These are phyloP conservation scores for Ustilago nuda DNA, from an alignment of 1,284 basidiomycete genomes.

Conservation along the genomic window DNA sequence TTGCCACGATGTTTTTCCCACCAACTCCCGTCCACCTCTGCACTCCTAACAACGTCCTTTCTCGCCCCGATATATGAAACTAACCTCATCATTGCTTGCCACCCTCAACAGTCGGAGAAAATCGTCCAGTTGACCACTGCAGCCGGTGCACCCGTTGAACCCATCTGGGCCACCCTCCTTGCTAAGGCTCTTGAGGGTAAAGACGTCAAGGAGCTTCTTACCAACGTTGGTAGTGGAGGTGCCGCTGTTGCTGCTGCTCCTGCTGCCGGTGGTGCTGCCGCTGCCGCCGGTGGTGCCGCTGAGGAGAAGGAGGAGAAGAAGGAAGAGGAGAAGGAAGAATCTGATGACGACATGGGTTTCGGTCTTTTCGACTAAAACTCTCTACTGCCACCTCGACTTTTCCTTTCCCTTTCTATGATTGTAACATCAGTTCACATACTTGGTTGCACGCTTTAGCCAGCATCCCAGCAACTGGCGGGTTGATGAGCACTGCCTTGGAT, in stretches of 20 bases:
- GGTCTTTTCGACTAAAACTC: conserved; percentile 81
- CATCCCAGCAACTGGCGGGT: neutral
- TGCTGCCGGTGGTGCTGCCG: conserved; percentile 75
- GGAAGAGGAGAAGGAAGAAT: conserved; percentile 70
- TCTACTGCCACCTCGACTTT: neutral
- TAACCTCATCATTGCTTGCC: neutral
- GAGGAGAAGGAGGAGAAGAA: conserved; percentile 84
- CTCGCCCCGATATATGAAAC: neutral
- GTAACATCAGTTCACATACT: conserved; percentile 40
- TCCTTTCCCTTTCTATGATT: conserved; percentile 9
- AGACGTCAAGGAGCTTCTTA: conserved; percentile 93
- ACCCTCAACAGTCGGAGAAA: conserved; percentile 81
- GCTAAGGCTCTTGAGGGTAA: conserved; percentile 98
- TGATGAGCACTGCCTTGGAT: neutral
- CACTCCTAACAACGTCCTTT: neutral
- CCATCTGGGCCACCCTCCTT: conserved; percentile 96
- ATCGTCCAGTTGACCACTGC: conserved; percentile 84
- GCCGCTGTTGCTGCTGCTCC: conserved; percentile 72
- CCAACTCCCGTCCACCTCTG: neutral
- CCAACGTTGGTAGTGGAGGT: conserved; percentile 87
- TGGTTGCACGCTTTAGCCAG: neutral
- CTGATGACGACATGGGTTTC: conserved; percentile 75
- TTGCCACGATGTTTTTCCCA: neutral
- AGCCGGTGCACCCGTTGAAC: conserved; percentile 87
- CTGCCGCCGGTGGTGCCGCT: conserved; percentile 77